A percentile compares a stretch with the other conserved stretches of the same genome.
These are phyloP conservation scores for Malus hybrid DNA, from an alignment of 331 rosid species.

Conservation along the genomic window DNA sequence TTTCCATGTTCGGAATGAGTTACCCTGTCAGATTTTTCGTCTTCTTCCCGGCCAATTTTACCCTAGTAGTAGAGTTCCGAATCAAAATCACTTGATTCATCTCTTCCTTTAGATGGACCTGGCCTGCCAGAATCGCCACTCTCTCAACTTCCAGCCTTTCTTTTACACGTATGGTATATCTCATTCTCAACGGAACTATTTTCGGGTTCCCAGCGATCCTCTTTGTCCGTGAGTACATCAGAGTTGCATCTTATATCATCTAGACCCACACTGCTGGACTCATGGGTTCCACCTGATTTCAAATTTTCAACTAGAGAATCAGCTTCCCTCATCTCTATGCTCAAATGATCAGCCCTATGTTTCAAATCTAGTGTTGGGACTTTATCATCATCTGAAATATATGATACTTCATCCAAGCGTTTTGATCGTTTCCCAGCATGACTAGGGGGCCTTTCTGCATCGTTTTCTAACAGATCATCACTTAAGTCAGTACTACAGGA, in stretches of 20 bases:
- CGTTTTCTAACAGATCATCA: not conserved
- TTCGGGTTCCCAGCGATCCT: constrained; percentile 23
- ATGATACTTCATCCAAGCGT: not conserved
- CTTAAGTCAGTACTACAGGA: not conserved
- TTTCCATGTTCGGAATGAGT: not conserved
- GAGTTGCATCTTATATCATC: not conserved
- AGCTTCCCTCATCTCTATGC: not conserved
- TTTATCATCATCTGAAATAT: not conserved
- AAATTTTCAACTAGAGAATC: not conserved
- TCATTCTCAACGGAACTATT: not conserved
- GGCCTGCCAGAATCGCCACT: not conserved
- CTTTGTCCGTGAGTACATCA: not conserved
- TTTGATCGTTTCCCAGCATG: not conserved
- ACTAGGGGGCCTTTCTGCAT: constrained; percentile 3
- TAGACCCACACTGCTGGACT: constrained; percentile 6
- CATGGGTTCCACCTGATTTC: constrained; percentile 8
- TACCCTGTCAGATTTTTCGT: not conserved
- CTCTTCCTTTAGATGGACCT: not conserved
- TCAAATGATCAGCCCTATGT: not conserved
- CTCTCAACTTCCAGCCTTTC: not conserved
- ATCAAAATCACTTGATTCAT: not conserved
- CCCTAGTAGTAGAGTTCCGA: not conserved
- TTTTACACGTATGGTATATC: not conserved
- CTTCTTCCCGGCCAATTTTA: too few relatives aligned
- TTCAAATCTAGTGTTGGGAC: not conserved